phyloP scores from a whole-genome alignment of 2,329 filamentous ascomycete species.

The Chalaropsis ovoidea region DNA sequence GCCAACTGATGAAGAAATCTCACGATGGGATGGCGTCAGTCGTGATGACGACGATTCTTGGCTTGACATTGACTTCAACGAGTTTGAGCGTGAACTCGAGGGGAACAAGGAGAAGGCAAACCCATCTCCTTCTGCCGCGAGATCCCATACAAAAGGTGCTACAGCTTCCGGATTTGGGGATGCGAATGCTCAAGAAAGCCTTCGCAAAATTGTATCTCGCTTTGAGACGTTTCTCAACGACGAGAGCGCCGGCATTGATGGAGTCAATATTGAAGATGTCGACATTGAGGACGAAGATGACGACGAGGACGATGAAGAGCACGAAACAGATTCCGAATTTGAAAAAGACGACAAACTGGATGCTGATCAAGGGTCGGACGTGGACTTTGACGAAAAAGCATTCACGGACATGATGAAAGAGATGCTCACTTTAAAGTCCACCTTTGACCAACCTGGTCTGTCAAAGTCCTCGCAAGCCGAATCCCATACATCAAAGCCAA shows the following conservation, averaged over 20 bases:
- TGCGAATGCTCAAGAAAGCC: slow-evolving; percentile 56
- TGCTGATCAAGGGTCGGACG: slow-evolving; percentile 61
- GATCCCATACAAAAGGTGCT: slow-evolving; percentile 22
- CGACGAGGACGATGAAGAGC: slow-evolving; percentile 33
- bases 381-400: slow-evolving; percentile 73
- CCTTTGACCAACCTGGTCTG: neutral
- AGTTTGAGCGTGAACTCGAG: slow-evolving; percentile 73
- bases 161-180: slow-evolving; percentile 49
- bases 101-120: slow-evolving; percentile 33
- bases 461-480: neutral
- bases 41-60: slow-evolving; percentile 78
- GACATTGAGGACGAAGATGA: slow-evolving; percentile 43
- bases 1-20: slow-evolving; percentile 65
- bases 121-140: neutral
- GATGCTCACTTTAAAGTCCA: slow-evolving; percentile 62
- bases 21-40: slow-evolving; percentile 50
- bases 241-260: slow-evolving; percentile 68
- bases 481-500: neutral
- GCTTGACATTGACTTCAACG: slow-evolving; percentile 83
- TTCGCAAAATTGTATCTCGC: slow-evolving; percentile 84
- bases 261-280: slow-evolving; percentile 53
- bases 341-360: slow-evolving; percentile 49
- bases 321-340: neutral
- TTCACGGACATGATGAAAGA: slow-evolving; percentile 83
- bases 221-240: slow-evolving; percentile 90